Evolutionary conservation across 495 filamentous ascomycete species (phyloP).

Genomic region (Aspergillus bertholletiae): DNA sequence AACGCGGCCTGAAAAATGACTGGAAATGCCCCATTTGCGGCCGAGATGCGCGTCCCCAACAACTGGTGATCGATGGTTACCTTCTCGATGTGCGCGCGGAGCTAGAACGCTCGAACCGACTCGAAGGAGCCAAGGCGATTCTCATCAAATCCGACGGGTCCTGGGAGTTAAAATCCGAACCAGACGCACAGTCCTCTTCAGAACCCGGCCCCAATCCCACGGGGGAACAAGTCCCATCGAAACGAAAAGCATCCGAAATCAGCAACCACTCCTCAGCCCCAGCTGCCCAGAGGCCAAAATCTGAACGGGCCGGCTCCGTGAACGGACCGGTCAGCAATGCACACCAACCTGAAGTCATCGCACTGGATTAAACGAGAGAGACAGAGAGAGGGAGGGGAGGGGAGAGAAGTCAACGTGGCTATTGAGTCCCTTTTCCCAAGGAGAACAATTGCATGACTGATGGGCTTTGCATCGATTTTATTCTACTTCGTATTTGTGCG

Average conservation of each 20-base stretch:
- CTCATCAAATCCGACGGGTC: constrained; percentile 53
- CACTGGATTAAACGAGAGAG: constrained; percentile 23
- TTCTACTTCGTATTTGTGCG: background rate
- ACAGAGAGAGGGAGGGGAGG: too few relatives aligned
- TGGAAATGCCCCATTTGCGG: constrained; percentile 84
- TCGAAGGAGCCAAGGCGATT: constrained; percentile 52
- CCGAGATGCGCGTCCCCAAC: constrained; percentile 67
- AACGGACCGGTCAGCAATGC: background rate
- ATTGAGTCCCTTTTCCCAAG: background rate
- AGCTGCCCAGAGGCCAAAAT: constrained; percentile 13
- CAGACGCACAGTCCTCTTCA: constrained; percentile 11
- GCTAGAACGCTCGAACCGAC: constrained; percentile 36
- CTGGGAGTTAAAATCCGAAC: constrained; percentile 46
- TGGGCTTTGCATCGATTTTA: background rate
- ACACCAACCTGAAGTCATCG: constrained; percentile 25
- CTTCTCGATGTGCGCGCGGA: constrained; percentile 53
- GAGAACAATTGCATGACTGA: background rate
- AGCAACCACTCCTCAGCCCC: background rate
- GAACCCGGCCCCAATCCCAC: background rate
- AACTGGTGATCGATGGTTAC: constrained; percentile 66
- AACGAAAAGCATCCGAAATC: constrained; percentile 8
- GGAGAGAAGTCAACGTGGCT: background rate
- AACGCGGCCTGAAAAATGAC: constrained; percentile 62
- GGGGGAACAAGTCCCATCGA: background rate
- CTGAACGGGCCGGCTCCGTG: constrained; percentile 4